Percentiles rank a stretch among this genome's conserved stretches.
These are phyloP conservation scores for Wilhelminamyces savonicus DNA, from an alignment of 805 yeast genomes.

Conservation along the genomic window DNA sequence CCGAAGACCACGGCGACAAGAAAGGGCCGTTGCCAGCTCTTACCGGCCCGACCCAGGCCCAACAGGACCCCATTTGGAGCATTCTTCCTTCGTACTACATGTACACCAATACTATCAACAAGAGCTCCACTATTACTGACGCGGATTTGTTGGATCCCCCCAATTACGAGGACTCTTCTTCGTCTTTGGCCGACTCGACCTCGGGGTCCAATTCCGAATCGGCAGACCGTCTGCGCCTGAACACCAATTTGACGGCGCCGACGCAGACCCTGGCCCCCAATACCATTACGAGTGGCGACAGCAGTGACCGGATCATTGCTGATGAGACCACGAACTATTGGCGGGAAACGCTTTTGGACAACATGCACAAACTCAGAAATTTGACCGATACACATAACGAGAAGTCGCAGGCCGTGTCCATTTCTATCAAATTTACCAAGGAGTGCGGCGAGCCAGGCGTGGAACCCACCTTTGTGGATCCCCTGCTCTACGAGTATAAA, in stretches of 20 bases:
- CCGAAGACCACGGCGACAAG: no score
- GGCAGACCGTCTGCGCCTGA: no score
- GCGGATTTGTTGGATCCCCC: conserved; percentile 12
- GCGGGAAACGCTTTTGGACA: conserved; percentile 34
- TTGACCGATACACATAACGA: conserved; percentile 22
- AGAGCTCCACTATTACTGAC: conserved; percentile 1
- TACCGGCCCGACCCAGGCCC: no score
- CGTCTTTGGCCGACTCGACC: no score
- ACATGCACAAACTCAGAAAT: conserved; percentile 26
- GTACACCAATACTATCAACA: conserved; percentile 16
- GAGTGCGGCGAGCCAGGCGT: conserved; percentile 24
- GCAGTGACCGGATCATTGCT: conserved; percentile 23
- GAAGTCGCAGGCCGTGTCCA: conserved; percentile 18
- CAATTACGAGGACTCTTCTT: no score
- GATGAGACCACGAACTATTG: conserved; percentile 27
- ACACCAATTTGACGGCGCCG: no score
- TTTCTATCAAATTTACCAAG: conserved; percentile 26
- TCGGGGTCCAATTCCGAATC: no score
- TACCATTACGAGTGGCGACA: no score
- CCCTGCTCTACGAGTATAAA: conserved; percentile 42
- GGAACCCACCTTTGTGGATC: conserved; percentile 22
- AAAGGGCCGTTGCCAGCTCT: no score
- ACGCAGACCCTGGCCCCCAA: no score
- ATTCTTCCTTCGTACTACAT: conserved; percentile 36
- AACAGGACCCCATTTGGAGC: conserved; percentile 30